These are phyloP conservation scores for Botrytis elliptica DNA, from an alignment of 2,329 filamentous ascomycete species.

Conservation along the genomic window DNA sequence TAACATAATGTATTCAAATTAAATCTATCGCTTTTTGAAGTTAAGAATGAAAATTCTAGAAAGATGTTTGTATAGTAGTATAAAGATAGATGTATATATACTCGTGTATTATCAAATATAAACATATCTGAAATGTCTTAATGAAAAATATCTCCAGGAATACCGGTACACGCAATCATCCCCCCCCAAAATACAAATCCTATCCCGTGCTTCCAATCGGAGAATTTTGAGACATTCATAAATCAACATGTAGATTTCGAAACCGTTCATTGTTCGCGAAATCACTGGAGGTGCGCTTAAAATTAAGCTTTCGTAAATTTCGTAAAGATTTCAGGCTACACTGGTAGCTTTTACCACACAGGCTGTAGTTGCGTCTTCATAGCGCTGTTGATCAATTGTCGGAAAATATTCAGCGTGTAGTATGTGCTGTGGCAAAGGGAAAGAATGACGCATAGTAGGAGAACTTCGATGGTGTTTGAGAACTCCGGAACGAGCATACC, in stretches of 20 bases:
- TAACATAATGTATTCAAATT: too few species aligned
- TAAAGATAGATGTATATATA: background rate
- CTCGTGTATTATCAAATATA: background rate
- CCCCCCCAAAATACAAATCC: background rate
- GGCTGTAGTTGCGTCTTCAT: background rate
- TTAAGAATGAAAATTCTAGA: too few species aligned
- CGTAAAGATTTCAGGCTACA: background rate
- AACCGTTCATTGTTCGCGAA: background rate
- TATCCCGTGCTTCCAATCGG: background rate
- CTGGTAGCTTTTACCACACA: background rate
- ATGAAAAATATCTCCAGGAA: background rate
- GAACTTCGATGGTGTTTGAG: background rate
- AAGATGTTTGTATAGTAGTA: too few species aligned
- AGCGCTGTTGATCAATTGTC: background rate
- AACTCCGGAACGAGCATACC: background rate
- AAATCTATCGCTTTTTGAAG: too few species aligned
- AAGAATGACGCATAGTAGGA: background rate
- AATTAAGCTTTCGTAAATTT: background rate
- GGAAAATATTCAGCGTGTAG: background rate
- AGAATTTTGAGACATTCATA: background rate
- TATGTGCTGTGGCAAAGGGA: background rate
- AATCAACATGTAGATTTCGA: background rate
- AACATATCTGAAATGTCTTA: background rate
- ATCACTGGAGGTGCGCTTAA: background rate
- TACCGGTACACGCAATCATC: background rate